These are phyloP conservation scores for Nothophoma quercina DNA, from an alignment of 2,329 filamentous ascomycete species.

Conservation along the genomic window DNA sequence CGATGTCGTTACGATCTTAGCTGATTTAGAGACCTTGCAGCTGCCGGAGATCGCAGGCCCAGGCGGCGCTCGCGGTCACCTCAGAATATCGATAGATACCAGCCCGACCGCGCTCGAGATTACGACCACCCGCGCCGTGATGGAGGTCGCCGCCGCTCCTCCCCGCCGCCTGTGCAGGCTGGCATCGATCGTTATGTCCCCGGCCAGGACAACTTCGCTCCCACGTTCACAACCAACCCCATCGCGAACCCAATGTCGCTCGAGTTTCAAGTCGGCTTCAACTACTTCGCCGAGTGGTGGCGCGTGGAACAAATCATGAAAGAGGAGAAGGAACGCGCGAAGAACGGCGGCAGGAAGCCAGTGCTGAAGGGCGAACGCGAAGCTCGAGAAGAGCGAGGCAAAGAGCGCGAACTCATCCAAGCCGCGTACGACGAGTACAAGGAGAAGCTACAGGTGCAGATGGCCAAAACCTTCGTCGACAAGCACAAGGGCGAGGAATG, in stretches of 20 bases:
- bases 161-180: constrained; percentile 64
- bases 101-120: constrained; percentile 74
- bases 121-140: constrained; percentile 70
- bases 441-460: constrained; percentile 70
- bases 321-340: constrained; percentile 76
- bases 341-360: constrained; percentile 72
- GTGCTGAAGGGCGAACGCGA: constrained; percentile 71
- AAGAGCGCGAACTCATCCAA: constrained; percentile 81
- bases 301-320: constrained; percentile 82
- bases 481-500: constrained; percentile 96
- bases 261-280: constrained; percentile 83
- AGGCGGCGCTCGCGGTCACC: constrained; percentile 74
- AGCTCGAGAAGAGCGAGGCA: constrained; percentile 75
- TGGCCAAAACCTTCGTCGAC: constrained; percentile 88
- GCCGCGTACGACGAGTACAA: constrained; percentile 72
- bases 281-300: constrained; percentile 89
- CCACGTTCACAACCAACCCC: constrained; percentile 67
- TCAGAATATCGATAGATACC: constrained; percentile 75
- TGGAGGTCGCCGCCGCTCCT: constrained; percentile 67
- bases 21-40: constrained; percentile 22
- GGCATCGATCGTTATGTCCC: constrained; percentile 88
- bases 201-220: constrained; percentile 67
- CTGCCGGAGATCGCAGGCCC: constrained; percentile 41
- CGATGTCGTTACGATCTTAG: neutral
- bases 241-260: constrained; percentile 75